These are phyloP conservation scores for Didymella glomerata DNA, from an alignment of 2,329 filamentous ascomycete species.

Conservation along the genomic window DNA sequence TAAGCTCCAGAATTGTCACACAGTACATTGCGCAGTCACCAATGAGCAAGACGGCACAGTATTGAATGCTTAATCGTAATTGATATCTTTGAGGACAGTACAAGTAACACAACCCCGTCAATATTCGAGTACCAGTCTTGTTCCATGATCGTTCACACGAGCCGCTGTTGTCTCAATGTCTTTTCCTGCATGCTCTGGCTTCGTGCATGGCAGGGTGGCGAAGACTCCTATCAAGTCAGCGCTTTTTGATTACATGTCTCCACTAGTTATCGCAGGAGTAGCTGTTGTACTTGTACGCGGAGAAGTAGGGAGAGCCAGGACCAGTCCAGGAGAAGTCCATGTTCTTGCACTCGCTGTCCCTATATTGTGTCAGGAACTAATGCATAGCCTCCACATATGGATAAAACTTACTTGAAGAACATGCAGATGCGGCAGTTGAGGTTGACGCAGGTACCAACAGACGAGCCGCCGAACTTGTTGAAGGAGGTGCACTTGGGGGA, in stretches of 20 bases:
- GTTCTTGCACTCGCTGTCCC: background rate
- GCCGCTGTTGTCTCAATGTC: too few species aligned
- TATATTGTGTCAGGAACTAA: background rate
- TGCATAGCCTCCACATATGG: background rate
- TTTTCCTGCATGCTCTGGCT: background rate
- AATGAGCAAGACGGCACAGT: background rate
- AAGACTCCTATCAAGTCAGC: background rate
- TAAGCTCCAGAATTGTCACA: background rate
- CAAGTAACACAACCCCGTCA: background rate
- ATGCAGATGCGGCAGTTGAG: slow-evolving; percentile 3
- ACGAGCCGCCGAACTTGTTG: background rate
- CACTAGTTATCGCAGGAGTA: background rate
- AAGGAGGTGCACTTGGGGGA: background rate
- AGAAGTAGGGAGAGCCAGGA: background rate
- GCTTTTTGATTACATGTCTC: background rate
- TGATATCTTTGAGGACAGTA: background rate
- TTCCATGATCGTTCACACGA: too few species aligned
- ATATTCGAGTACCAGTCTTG: background rate
- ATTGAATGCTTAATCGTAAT: background rate
- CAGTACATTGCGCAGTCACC: background rate
- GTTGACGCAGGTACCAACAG: background rate
- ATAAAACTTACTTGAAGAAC: background rate
- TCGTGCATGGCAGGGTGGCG: background rate
- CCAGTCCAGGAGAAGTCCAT: background rate
- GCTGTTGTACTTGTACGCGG: background rate